These are phyloP conservation scores for Xerocomus amazonicus DNA, from an alignment of 1,284 basidiomycete species.

Conservation along the genomic window DNA sequence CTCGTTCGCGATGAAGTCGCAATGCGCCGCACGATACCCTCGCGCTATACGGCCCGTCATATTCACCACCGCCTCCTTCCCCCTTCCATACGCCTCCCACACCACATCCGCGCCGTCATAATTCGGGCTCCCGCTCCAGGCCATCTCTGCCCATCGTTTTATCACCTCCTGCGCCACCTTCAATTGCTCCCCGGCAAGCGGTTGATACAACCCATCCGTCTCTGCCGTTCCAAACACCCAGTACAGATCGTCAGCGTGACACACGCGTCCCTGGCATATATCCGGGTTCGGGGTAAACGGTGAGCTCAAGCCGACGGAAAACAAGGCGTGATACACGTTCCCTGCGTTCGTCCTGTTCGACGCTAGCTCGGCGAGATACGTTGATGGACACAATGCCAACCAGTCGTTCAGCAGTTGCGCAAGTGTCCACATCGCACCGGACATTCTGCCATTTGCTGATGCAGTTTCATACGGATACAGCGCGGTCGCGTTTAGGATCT, in stretches of 20 bases:
- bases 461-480: conserved; percentile 10
- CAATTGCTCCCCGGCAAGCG: conserved; percentile 1
- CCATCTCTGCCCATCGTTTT: conserved; percentile 11
- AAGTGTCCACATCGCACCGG: conserved; percentile 3
- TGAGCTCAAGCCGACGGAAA: conserved; percentile 2
- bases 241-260: conserved; percentile 12
- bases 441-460: background rate
- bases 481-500: conserved; percentile 2
- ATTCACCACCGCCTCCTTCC: conserved; percentile 3
- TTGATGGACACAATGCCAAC: background rate
- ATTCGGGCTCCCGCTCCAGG: conserved; percentile 9
- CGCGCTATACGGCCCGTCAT: conserved; percentile 1
- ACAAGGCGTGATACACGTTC: conserved; percentile 6
- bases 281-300: conserved; percentile 3
- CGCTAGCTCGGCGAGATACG: conserved; percentile 8
- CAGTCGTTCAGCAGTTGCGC: background rate
- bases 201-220: conserved; percentile 10
- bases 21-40: conserved; percentile 6
- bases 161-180: conserved; percentile 6
- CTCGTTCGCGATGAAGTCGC: conserved; percentile 3
- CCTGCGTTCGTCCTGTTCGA: conserved; percentile 3
- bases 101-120: conserved; percentile 7
- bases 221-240: conserved; percentile 12
- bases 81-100: conserved; percentile 6
- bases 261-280: conserved; percentile 3